These are phyloP conservation scores for Fusarium tricinctum DNA, from an alignment of 2,329 filamentous ascomycete genomes.

Conservation along the genomic window DNA sequence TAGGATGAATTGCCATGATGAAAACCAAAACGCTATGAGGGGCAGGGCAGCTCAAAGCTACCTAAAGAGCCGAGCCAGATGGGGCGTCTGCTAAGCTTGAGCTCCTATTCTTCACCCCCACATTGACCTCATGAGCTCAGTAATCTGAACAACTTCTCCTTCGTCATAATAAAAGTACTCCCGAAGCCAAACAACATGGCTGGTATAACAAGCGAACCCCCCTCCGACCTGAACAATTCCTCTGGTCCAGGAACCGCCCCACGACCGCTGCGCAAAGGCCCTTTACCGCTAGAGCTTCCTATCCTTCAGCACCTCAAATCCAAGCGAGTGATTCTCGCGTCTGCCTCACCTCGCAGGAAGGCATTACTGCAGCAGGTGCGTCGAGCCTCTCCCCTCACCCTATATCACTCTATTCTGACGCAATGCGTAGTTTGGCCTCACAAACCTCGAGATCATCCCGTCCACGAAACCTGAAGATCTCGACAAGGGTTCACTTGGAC, in stretches of 20 bases:
- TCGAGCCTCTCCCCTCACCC: not conserved
- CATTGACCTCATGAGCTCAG: conserved; percentile 46
- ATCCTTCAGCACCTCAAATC: conserved; percentile 81
- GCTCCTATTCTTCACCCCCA: conserved; percentile 45
- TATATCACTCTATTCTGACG: conserved; percentile 22
- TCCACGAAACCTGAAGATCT: conserved; percentile 89
- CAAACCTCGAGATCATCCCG: conserved; percentile 85
- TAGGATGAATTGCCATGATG: conserved; percentile 25
- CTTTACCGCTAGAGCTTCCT: conserved; percentile 81
- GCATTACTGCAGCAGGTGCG: conserved; percentile 80
- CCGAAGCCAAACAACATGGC: conserved; percentile 44
- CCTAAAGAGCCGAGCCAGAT: conserved; percentile 33
- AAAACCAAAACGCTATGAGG: conserved; percentile 31
- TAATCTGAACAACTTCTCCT: conserved; percentile 24
- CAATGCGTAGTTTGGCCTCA: conserved; percentile 76
- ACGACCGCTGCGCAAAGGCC: conserved; percentile 61
- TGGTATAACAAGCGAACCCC: conserved; percentile 56
- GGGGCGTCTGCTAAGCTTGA: conserved; percentile 43
- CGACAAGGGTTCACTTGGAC: conserved; percentile 78
- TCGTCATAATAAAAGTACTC: conserved; percentile 8
- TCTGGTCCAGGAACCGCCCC: conserved; percentile 54
- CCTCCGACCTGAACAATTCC: conserved; percentile 62
- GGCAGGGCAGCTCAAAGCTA: conserved; percentile 37
- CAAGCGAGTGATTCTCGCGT: conserved; percentile 90
- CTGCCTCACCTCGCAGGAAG: conserved; percentile 86